A percentile compares a stretch with the other conserved stretches of the same genome.
Evolutionary conservation across 768 basidiomycete species (phyloP).

Genomic region (Cytidiella melzeri): DNA sequence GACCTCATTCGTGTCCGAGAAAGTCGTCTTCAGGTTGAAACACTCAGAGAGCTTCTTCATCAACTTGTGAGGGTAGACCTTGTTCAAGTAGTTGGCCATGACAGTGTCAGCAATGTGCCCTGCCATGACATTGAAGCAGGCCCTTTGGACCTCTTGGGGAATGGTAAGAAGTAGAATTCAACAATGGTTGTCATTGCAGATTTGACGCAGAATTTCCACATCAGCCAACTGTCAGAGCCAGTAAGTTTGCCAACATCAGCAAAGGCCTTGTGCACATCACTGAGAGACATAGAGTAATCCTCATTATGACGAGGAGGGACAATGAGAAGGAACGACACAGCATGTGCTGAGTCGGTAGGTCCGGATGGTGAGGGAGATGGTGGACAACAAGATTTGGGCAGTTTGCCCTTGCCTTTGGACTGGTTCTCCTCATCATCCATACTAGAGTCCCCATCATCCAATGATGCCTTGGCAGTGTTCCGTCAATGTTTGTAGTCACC

Average conservation of each 20-base stretch:
- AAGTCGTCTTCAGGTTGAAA: no score
- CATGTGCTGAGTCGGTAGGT: background rate
- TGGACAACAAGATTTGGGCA: background rate
- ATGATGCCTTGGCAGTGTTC: background rate
- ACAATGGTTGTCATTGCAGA: background rate
- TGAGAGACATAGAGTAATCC: background rate
- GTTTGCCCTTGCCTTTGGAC: background rate
- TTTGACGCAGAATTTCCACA: background rate
- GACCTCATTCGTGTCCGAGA: no score
- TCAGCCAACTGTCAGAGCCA: background rate
- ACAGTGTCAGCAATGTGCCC: background rate
- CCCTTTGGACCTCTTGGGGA: background rate
- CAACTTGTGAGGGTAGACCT: no score
- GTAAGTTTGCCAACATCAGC: background rate
- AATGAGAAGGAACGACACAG: background rate
- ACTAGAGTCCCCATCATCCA: background rate
- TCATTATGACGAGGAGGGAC: background rate
- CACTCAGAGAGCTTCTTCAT: no score
- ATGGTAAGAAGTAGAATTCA: background rate
- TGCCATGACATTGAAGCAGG: background rate
- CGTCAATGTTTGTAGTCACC: background rate
- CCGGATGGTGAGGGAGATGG: background rate
- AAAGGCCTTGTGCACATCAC: background rate
- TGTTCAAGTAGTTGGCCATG: no score
- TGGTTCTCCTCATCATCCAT: background rate